Conservation (phyloP, 495 filamentous ascomycete genomes). For the Hypoxylon lenormandii region DNA sequence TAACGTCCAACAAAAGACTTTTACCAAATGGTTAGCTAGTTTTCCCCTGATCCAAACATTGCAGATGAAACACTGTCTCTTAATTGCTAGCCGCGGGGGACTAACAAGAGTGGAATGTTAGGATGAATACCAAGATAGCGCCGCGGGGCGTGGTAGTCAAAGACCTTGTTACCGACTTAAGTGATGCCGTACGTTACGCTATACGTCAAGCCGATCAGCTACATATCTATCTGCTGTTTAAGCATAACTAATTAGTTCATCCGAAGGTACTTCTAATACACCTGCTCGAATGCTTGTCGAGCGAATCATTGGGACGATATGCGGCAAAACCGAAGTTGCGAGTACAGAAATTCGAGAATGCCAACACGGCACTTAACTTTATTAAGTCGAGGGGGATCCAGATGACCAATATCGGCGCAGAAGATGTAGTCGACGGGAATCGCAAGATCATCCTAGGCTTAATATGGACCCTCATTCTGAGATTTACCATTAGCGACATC, state of each 20-base stretch:
- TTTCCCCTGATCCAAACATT: not conserved
- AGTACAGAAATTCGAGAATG: constrained; percentile 98
- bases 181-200: constrained; percentile 80
- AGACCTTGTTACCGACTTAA: constrained; percentile 87
- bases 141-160: constrained; percentile 78
- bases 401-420: constrained; percentile 97
- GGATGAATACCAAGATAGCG: constrained; percentile 95
- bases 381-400: constrained; percentile 91
- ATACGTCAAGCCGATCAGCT: not conserved
- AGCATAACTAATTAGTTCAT: constrained; percentile 8
- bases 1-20: constrained; percentile 98
- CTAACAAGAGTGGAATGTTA: constrained; percentile 54
- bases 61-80: constrained; percentile 30
- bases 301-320: constrained; percentile 94
- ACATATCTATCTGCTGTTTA: not conserved
- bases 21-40: constrained; percentile 92
- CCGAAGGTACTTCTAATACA: constrained; percentile 89
- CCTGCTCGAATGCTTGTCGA: constrained; percentile 91
- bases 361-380: constrained; percentile 92
- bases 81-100: constrained; percentile 13
- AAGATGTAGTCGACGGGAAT: constrained; percentile 98
- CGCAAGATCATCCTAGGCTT: constrained; percentile 95
- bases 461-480: constrained; percentile 96
- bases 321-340: constrained; percentile 93
- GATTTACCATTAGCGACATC: constrained; percentile 98